Base-by-base conservation (phyloP, 2,329 filamentous ascomycete genomes). In the Phaeosphaeriaceae sp. region DNA sequence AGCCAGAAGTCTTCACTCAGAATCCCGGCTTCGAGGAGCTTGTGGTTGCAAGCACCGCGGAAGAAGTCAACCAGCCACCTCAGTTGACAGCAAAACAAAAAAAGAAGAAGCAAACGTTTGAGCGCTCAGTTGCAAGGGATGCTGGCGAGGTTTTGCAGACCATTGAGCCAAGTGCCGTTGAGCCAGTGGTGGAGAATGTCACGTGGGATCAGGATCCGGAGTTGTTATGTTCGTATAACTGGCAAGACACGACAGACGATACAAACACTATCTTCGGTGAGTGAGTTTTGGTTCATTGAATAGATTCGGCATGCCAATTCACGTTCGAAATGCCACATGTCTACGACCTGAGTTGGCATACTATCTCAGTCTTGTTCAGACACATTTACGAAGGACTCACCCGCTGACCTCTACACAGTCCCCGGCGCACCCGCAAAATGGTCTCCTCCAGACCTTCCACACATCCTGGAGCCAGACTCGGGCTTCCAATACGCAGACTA, bases 141-240 rank as follows among this genome's bases (percentile, higher is more conserved):
- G 58, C 68, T 2, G 70, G 70, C 13, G 46, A 63, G 9, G 52
- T 66, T 2, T 41, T 70, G 13, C 52, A 66, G 24, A 63, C 54
- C 5, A 63, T 72, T 21, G 36, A 56, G 21, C 25, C 51, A 10
- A 54, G 54, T n/a, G 22, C 61, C 1, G 53, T 71, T 24, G 42
- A 19, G 9, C 65, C 68, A 13, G 50, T 60, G 9, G 13, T 53
- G 9, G 42, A 52, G 27, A 50, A 54, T 3, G 62, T 73, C 9
- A 59, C 56, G n/a, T 74, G 70, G 69, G 62, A 71, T 7, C 24
- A 56, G 33, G 67, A 70, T 2, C 65, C 67, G 6, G 68, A 74
- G n/a, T 41, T 73, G 4, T 40, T 74, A 4, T 73, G 70, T 36
- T 65, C 54, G 20, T 74, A 73, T 62, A 74, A 73, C 49, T 74